phyloP scores from a whole-genome alignment of 2,329 filamentous ascomycete species.

The Fusarium illudens region DNA sequence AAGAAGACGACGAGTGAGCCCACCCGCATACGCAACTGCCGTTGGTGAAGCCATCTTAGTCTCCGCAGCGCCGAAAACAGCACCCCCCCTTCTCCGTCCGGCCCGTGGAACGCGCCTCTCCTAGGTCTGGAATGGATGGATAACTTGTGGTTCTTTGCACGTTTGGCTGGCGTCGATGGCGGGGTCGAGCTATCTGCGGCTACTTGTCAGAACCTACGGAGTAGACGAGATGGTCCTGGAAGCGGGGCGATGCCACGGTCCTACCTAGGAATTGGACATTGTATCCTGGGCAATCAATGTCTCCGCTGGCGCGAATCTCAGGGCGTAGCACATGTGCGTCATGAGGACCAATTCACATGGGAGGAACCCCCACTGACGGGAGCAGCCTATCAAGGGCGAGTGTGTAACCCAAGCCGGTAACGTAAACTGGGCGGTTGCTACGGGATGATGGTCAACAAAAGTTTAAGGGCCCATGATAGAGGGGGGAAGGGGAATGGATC shows the following conservation, averaged over 20 bases:
- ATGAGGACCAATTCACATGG: slow-evolving; percentile 7
- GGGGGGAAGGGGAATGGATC: background rate
- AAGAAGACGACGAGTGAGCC: background rate
- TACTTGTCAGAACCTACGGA: too few relatives aligned
- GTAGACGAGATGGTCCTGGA: background rate
- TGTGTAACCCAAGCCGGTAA: slow-evolving; percentile 25
- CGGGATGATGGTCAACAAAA: background rate
- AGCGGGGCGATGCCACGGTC: slow-evolving; percentile 10
- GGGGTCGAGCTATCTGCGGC: slow-evolving; percentile 31
- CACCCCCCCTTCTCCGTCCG: slow-evolving; percentile 13
- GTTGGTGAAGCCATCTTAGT: slow-evolving; percentile 18
- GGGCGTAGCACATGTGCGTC: slow-evolving; percentile 13
- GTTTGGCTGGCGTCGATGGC: slow-evolving; percentile 27
- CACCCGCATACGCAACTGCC: slow-evolving; percentile 20
- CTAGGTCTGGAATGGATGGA: background rate
- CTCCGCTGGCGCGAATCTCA: background rate
- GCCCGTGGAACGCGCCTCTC: slow-evolving; percentile 26
- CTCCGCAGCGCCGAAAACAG: slow-evolving; percentile 37
- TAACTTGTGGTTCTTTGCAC: slow-evolving; percentile 7
- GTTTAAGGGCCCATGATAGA: background rate
- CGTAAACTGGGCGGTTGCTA: slow-evolving; percentile 3
- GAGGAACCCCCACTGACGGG: slow-evolving; percentile 9
- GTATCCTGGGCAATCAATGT: background rate
- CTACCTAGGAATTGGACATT: background rate
- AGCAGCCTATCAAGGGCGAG: slow-evolving; percentile 26